Evolutionary conservation across 2,329 filamentous ascomycete species (phyloP), one percentile per base, ranked within the genome.

Genomic region (Myriosclerotinia duriaeana): DNA sequence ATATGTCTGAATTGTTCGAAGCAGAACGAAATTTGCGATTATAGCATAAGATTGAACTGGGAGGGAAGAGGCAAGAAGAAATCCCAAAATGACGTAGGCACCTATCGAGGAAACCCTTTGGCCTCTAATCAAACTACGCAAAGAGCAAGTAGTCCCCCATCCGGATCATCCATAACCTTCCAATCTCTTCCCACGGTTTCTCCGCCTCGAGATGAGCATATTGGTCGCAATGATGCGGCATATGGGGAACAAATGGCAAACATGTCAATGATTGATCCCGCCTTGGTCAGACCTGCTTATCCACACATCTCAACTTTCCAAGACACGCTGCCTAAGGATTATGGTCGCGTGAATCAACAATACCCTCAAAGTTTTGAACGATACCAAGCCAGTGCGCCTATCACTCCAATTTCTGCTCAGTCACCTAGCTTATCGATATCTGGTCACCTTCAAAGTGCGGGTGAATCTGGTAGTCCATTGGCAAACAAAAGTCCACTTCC

Each of bases 41-140:
- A 93, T 76, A 91, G 87, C 73, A 90, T 94, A 72, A 85, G 89
- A 42, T 79, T 94, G 70, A 93, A 93, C 73, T 94, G 91, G 91
- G 88, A 89, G 68, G 90, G 90, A 5, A 84, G 90, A 66, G 83
- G 84, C 60, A 89, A 86, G 75, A 86, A 85, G 77, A 83, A 83
- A 69, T 79, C 78, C 62, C 78, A 81, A 15, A 44, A 56, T 40
- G 64, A 38, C 20, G 14, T 20, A 38, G 59, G 38, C 12, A 44
- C 26, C 22, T 67, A 59, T 9, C 68, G 69, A 48, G 65, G 68
- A 36, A 69, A 65, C 26, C 69, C 72, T 61, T 68, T 64, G 65
- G 50, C 42, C 44, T 66, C 36, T 62, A 64, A 54, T 14, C 55
- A 3, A 68, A 30, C 36, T 30, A 30, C 44, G 7, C 36, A 34